A percentile compares a stretch with the other conserved stretches of the same genome.
phyloP scores from a whole-genome alignment of 345 rosid genomes.

The Hibiscus mutabilis region DNA sequence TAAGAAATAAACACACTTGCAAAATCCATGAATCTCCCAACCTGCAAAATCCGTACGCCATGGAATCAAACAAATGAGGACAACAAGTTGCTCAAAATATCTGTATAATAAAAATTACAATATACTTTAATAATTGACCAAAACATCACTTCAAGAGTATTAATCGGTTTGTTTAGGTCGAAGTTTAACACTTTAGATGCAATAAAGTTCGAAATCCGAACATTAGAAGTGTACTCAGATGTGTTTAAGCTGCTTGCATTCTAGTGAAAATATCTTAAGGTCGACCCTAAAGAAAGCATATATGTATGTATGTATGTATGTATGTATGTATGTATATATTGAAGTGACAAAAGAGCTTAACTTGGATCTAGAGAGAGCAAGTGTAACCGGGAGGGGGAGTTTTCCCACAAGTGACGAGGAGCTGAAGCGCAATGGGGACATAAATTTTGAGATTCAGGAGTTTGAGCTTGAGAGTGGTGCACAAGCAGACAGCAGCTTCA shows the following conservation, averaged over 20 bases:
- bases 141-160: too few species aligned
- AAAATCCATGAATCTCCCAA: conserved; percentile 20
- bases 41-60: conserved; percentile 26
- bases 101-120: neutral
- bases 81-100: neutral
- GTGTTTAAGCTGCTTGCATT: neutral
- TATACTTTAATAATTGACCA: neutral
- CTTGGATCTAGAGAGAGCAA: conserved; percentile 57
- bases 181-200: too few species aligned
- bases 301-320: too few species aligned
- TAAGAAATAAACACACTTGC: neutral
- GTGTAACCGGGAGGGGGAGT: conserved; percentile 96
- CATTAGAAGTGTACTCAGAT: too few species aligned
- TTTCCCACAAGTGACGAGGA: conserved; percentile 88
- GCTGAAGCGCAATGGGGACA: conserved; percentile 92
- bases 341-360: too few species aligned
- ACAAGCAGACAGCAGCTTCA: conserved; percentile 87
- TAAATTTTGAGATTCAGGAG: conserved; percentile 72
- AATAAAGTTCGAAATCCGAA: neutral
- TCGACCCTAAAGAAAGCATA: too few species aligned
- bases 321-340: too few species aligned
- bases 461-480: conserved; percentile 86
- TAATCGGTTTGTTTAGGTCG: too few species aligned
- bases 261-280: neutral
- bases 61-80: neutral